These are phyloP conservation scores for Phlebiopsis gigantea DNA, from an alignment of 768 basidiomycete genomes.

Conservation along the genomic window DNA sequence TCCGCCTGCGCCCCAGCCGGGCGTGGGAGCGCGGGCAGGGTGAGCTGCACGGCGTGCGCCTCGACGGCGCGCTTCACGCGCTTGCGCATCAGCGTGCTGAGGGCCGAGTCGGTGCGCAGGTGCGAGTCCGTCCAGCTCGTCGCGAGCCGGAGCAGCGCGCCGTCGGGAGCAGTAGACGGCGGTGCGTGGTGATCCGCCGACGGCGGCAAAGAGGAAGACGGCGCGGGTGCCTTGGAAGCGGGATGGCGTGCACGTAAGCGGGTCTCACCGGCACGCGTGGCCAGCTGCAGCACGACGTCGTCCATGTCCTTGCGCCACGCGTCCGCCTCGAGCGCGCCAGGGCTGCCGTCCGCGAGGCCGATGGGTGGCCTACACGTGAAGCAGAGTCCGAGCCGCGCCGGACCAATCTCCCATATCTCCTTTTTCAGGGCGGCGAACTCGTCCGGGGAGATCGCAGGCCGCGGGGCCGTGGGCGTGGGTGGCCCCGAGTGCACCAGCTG, in stretches of 20 bases:
- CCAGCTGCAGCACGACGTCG: constrained; percentile 72
- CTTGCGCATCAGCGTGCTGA: constrained; percentile 55
- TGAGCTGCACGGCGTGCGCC: constrained; percentile 16
- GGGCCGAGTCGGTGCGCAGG: constrained; percentile 52
- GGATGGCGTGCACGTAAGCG: constrained; percentile 8
- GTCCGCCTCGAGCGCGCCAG: constrained; percentile 36
- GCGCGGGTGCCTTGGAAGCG: neutral
- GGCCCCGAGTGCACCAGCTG: constrained; percentile 60
- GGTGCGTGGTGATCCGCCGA: constrained; percentile 41
- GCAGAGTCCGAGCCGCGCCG: constrained; percentile 56
- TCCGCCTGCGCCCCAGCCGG: constrained; percentile 40
- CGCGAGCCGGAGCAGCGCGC: constrained; percentile 48
- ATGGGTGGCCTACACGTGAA: constrained; percentile 30
- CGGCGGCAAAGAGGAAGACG: constrained; percentile 33
- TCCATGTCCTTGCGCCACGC: constrained; percentile 52
- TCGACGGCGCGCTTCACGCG: constrained; percentile 36
- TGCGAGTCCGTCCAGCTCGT: constrained; percentile 69
- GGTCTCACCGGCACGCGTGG: constrained; percentile 56
- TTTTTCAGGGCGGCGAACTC: constrained; percentile 59
- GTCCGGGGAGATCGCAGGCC: constrained; percentile 36
- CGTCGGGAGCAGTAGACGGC: constrained; percentile 38
- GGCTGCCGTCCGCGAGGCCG: constrained; percentile 1
- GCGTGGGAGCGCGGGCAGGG: constrained; percentile 18
- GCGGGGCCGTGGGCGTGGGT: constrained; percentile 10
- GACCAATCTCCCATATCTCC: constrained; percentile 70